A percentile compares a stretch with the other conserved stretches of the same genome.
Evolutionary conservation across 768 basidiomycete species (phyloP).

Genomic region (Scleroderma bovista): DNA sequence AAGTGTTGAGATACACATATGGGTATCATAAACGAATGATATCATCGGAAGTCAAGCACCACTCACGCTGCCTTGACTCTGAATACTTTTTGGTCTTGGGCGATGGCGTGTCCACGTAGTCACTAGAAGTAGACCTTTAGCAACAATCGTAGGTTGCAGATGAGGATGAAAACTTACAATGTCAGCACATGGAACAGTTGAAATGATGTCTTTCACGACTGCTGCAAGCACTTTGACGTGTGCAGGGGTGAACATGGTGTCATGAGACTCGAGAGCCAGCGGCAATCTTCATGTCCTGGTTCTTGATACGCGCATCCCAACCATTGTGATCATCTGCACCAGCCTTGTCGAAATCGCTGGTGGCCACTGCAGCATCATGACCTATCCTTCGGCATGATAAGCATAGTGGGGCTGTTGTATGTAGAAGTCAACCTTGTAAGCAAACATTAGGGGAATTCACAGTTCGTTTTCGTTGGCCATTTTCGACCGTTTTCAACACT

Average conservation of each 20-base stretch:
- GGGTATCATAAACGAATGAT: too few species aligned
- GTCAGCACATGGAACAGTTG: not conserved
- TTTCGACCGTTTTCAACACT: too few species aligned
- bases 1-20: too few species aligned
- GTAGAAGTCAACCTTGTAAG: slow-evolving; percentile 24
- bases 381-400: slow-evolving; percentile 27
- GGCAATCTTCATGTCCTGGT: slow-evolving; percentile 23
- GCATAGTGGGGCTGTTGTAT: slow-evolving; percentile 19
- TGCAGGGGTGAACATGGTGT: slow-evolving; percentile 29
- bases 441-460: slow-evolving; percentile 18
- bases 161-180: not conserved
- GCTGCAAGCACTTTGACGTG: slow-evolving; percentile 25
- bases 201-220: slow-evolving; percentile 15
- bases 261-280: slow-evolving; percentile 23
- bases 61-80: not conserved
- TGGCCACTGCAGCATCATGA: slow-evolving; percentile 28
- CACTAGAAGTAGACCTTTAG: not conserved
- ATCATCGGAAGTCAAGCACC: too few species aligned
- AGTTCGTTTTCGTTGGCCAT: too few species aligned
- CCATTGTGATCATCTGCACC: slow-evolving; percentile 28
- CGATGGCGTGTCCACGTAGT: too few species aligned
- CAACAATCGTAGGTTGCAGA: not conserved
- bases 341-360: slow-evolving; percentile 26
- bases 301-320: slow-evolving; percentile 23
- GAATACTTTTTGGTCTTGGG: not conserved